phyloP scores from a whole-genome alignment of 2,329 filamentous ascomycete species.

The Fusarium buharicum region DNA sequence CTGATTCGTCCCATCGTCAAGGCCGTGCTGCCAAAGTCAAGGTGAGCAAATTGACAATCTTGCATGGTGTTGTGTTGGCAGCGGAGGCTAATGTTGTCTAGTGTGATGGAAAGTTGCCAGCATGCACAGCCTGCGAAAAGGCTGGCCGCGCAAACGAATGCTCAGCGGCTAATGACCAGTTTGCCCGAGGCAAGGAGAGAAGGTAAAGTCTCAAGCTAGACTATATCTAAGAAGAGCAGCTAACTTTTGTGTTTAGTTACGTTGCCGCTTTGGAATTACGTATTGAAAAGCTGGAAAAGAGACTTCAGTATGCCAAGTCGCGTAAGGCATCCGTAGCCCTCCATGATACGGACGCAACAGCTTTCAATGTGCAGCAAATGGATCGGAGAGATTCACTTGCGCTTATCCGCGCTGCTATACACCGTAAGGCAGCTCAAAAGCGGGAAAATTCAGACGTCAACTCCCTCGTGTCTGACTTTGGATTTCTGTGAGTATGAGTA shows the following conservation, averaged over 20 bases:
- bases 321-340: constrained; percentile 77
- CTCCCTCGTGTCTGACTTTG: constrained; percentile 92
- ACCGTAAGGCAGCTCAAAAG: constrained; percentile 70
- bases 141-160: constrained; percentile 87
- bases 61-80: background rate
- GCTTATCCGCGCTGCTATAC: constrained; percentile 69
- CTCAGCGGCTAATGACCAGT: constrained; percentile 94
- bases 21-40: constrained; percentile 93
- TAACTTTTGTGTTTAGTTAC: constrained; percentile 67
- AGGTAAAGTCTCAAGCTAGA: constrained; percentile 65
- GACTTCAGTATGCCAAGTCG: constrained; percentile 74
- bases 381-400: constrained; percentile 73
- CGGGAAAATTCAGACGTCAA: constrained; percentile 89
- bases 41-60: constrained; percentile 53
- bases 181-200: constrained; percentile 92
- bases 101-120: constrained; percentile 95
- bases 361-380: constrained; percentile 48
- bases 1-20: constrained; percentile 9
- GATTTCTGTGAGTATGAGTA: constrained; percentile 73
- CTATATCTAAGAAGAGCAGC: background rate
- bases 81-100: constrained; percentile 47
- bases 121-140: constrained; percentile 94
- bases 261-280: constrained; percentile 93
- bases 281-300: constrained; percentile 86
- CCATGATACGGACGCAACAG: constrained; percentile 64